Conservation (phyloP, 148 eudicot species). For the Camellia granthamiana region DNA sequence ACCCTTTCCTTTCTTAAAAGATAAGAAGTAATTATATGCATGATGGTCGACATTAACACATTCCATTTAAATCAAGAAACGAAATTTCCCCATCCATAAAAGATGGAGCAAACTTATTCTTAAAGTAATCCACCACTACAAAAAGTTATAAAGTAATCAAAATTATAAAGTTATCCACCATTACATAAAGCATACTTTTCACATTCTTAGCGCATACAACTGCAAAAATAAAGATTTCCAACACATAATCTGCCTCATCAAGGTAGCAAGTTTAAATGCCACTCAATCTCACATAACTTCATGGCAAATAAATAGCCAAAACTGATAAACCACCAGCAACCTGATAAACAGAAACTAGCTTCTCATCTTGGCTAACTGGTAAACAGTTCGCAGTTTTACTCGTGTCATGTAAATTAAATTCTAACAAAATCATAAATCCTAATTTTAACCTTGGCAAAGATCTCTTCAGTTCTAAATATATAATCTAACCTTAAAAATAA, state of each 20-base stretch:
- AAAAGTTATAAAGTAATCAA: no score
- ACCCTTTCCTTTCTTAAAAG: no score
- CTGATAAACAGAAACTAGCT: no score
- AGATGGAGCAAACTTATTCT: no score
- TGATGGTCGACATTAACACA: no score
- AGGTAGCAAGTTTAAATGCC: not conserved
- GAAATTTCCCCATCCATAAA: no score
- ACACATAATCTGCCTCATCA: not conserved
- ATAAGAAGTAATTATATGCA: no score
- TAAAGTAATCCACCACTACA: not conserved
- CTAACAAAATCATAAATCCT: not conserved
- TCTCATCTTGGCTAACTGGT: not conserved
- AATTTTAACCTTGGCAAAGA: no score
- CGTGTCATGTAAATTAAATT: not conserved
- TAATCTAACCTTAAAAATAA: no score
- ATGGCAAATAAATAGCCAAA: not conserved
- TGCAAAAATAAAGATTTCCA: not conserved
- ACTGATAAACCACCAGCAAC: not conserved
- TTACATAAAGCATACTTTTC: not conserved
- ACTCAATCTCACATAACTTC: not conserved
- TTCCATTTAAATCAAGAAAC: no score
- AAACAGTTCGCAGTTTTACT: not conserved
- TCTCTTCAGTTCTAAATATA: no score
- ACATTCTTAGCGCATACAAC: not conserved
- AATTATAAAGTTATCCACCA: no score